Percentiles rank a stretch among this genome's conserved stretches.
These are phyloP conservation scores for Xylaria polymorpha DNA, from an alignment of 2,329 filamentous ascomycete genomes.

Conservation along the genomic window DNA sequence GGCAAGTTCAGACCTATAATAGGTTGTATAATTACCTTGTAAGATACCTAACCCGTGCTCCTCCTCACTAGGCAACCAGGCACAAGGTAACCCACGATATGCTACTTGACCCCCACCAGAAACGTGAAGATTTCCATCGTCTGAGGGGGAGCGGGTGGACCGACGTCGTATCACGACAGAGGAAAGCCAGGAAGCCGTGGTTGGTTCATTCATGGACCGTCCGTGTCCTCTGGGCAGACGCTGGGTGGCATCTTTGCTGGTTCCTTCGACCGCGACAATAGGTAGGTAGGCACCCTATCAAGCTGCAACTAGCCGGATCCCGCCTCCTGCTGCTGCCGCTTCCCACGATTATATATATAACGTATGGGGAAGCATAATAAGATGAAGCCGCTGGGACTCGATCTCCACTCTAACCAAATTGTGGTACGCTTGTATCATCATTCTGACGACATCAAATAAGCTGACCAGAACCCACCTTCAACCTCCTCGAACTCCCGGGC, in stretches of 20 bases:
- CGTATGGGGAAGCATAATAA: background rate
- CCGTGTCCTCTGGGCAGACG: background rate
- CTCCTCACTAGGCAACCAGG: background rate
- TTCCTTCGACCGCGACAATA: background rate
- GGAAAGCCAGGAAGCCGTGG: conserved; percentile 2
- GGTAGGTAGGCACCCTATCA: conserved; percentile 1
- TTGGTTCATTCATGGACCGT: background rate
- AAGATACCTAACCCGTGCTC: background rate
- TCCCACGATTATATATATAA: conserved; percentile 23
- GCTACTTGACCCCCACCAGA: conserved; percentile 32
- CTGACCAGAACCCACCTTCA: background rate
- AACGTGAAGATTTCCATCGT: conserved; percentile 13
- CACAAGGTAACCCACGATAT: conserved; percentile 5
- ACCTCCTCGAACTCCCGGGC: conserved; percentile 5
- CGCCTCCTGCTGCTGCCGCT: background rate
- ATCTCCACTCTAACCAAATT: conserved; percentile 4
- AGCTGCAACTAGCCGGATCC: conserved; percentile 11
- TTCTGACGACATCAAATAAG: conserved; percentile 27
- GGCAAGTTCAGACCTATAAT: background rate
- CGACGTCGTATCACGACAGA: conserved; percentile 21
- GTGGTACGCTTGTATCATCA: conserved; percentile 20
- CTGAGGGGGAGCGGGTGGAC: conserved; percentile 29
- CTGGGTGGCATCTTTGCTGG: background rate
- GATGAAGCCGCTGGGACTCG: conserved; percentile 8
- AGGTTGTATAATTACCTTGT: conserved; percentile 1